Evolutionary conservation across 805 yeast species (phyloP).

Genomic region (Teunomyces kruisii): DNA sequence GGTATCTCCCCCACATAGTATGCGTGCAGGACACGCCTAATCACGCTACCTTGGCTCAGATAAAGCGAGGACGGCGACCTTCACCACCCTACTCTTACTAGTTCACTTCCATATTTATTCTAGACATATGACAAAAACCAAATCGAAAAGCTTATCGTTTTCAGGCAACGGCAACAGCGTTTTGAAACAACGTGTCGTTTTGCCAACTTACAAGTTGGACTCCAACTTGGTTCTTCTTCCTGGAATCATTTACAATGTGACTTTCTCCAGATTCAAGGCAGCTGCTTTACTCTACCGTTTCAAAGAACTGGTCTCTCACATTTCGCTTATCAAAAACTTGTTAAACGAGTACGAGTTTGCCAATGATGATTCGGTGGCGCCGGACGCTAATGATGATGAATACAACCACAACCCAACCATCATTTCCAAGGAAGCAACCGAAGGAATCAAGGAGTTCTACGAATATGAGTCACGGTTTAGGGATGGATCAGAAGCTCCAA

Average conservation of each 20-base stretch:
- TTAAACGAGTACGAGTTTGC: slow-evolving; percentile 37
- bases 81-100: not conserved
- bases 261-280: slow-evolving; percentile 48
- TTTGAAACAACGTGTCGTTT: slow-evolving; percentile 19
- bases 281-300: slow-evolving; percentile 46
- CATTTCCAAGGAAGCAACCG: slow-evolving; percentile 30
- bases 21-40: not conserved
- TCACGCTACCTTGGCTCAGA: slow-evolving; percentile 2
- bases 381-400: slow-evolving; percentile 9
- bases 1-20: slow-evolving; percentile 1
- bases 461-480: slow-evolving; percentile 5
- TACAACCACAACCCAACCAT: slow-evolving; percentile 14
- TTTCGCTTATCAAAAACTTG: slow-evolving; percentile 30
- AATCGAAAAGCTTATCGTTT: not conserved
- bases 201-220: slow-evolving; percentile 43
- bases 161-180: not conserved
- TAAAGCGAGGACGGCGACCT: not conserved
- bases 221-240: slow-evolving; percentile 54
- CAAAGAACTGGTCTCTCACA: slow-evolving; percentile 24
- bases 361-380: slow-evolving; percentile 11
- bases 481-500: not conserved
- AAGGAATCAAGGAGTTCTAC: slow-evolving; percentile 28
- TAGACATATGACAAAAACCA: not conserved
- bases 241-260: slow-evolving; percentile 61
- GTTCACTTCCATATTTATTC: not conserved